Percentiles rank a stretch among this genome's conserved stretches.
These are phyloP conservation scores for Phyllosticta capitalensis DNA, from an alignment of 2,329 filamentous ascomycete species.

Conservation along the genomic window DNA sequence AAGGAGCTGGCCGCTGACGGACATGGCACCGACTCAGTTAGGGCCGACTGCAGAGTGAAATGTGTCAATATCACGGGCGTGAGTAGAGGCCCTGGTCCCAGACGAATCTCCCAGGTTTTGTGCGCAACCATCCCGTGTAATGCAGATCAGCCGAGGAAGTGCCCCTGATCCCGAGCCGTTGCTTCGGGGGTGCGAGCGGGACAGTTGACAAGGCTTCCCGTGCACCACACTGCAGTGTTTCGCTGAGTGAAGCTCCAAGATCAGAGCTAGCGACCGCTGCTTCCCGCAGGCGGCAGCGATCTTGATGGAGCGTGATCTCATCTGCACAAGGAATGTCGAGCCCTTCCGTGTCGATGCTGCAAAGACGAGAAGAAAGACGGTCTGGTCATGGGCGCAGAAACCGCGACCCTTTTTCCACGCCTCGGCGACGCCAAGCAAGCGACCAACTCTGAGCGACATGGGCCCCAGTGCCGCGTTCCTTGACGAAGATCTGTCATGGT, in stretches of 20 bases:
- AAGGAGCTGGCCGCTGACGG: background rate
- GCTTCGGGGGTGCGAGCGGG: background rate
- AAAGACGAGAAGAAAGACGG: background rate
- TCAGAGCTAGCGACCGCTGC: constrained; percentile 7
- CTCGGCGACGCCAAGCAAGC: background rate
- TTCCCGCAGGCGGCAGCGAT: constrained; percentile 6
- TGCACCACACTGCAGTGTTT: constrained; percentile 3
- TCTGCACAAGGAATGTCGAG: background rate
- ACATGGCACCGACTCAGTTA: constrained; percentile 4
- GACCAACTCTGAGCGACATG: background rate
- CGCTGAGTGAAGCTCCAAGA: constrained; percentile 3
- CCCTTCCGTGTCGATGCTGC: background rate
- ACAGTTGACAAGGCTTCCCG: constrained; percentile 1
- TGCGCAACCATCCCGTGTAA: constrained; percentile 9
- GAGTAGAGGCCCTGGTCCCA: constrained; percentile 8
- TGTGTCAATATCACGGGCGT: constrained; percentile 11
- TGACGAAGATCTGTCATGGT: constrained; percentile 8
- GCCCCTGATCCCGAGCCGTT: constrained; percentile 10
- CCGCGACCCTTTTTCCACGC: background rate
- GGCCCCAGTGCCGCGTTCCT: background rate
- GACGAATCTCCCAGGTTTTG: constrained; percentile 11
- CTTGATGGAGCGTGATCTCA: background rate
- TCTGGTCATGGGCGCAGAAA: constrained; percentile 2
- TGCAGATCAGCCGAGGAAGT: constrained; percentile 12
- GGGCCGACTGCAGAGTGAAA: constrained; percentile 9